These are phyloP conservation scores for Anthoceros angustus DNA, from an alignment of 225 moss, liverwort and hornwort genomes.

Conservation along the genomic window DNA sequence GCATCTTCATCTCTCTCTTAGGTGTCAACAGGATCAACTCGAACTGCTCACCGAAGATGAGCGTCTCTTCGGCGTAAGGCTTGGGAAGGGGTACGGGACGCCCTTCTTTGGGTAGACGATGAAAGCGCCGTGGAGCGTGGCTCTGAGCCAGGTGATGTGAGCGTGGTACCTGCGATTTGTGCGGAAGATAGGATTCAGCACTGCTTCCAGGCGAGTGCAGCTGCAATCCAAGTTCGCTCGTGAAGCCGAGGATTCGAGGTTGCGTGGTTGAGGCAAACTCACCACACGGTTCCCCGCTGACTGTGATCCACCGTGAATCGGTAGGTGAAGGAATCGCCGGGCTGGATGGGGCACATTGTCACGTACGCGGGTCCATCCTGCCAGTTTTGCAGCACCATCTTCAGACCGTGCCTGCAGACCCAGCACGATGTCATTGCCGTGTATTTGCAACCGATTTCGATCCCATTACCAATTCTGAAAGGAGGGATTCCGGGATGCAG, in stretches of 20 bases:
- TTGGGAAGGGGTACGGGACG: slow-evolving; percentile 24
- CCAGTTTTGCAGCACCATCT: slow-evolving; percentile 29
- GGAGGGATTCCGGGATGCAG: neutral
- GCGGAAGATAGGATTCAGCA: too few species aligned
- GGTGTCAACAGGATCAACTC: too few species aligned
- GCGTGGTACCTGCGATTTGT: slow-evolving; percentile 15
- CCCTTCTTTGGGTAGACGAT: slow-evolving; percentile 23
- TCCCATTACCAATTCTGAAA: too few species aligned
- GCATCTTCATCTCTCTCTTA: too few species aligned
- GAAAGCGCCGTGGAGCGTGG: slow-evolving; percentile 43
- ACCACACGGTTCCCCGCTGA: slow-evolving; percentile 40
- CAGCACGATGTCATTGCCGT: neutral
- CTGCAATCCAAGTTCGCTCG: too few species aligned
- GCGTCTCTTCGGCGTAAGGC: slow-evolving; percentile 23
- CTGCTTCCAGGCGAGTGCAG: too few species aligned
- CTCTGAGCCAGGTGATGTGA: slow-evolving; percentile 44
- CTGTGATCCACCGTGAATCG: slow-evolving; percentile 29
- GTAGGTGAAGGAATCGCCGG: slow-evolving; percentile 28
- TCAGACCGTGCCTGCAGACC: slow-evolving; percentile 40
- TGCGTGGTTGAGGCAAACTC: slow-evolving; percentile 2
- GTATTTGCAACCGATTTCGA: neutral
- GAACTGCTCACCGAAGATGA: slow-evolving; percentile 15
- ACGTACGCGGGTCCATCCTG: slow-evolving; percentile 51
- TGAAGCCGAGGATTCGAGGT: too few species aligned
- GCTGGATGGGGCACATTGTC: slow-evolving; percentile 41